These are phyloP conservation scores for Wickerhamiella musiphila DNA, from an alignment of 805 yeast genomes.

Conservation along the genomic window DNA sequence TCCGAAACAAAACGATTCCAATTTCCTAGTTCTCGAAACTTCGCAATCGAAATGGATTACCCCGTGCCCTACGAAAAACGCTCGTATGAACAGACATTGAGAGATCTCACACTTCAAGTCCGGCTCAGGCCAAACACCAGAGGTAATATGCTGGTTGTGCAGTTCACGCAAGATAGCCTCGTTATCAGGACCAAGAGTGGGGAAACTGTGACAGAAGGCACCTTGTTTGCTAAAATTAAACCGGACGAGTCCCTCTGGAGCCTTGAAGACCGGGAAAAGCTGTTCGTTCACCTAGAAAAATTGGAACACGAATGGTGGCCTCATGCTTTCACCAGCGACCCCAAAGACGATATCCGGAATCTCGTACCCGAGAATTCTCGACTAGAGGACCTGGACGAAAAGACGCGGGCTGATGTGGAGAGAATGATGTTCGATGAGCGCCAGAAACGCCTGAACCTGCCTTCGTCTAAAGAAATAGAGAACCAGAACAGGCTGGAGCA, in stretches of 20 bases:
- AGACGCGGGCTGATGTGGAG: slow-evolving; percentile 28
- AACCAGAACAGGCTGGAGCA: slow-evolving; percentile 21
- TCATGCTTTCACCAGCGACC: slow-evolving; percentile 26
- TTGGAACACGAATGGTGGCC: slow-evolving; percentile 31
- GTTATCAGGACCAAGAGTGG: slow-evolving; percentile 5
- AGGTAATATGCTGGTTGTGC: slow-evolving; percentile 22
- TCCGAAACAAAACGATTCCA: no score
- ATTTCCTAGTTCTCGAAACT: no score
- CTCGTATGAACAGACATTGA: slow-evolving; percentile 27
- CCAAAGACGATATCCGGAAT: slow-evolving; percentile 26
- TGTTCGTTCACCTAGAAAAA: slow-evolving; percentile 24
- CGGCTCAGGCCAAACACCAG: slow-evolving; percentile 21
- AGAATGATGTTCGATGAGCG: slow-evolving; percentile 32
- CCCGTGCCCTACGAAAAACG: slow-evolving; percentile 12
- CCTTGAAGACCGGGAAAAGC: slow-evolving; percentile 24
- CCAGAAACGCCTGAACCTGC: slow-evolving; percentile 25
- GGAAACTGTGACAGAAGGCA: slow-evolving; percentile 19
- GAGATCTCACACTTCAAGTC: slow-evolving; percentile 24
- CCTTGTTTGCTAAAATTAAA: slow-evolving; percentile 20
- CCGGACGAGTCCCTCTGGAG: slow-evolving; percentile 27
- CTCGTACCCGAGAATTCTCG: slow-evolving; percentile 27
- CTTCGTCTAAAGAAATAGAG: slow-evolving; percentile 23
- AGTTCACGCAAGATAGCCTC: slow-evolving; percentile 17
- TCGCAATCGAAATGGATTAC: no score
- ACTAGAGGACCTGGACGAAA: slow-evolving; percentile 26